Base-by-base conservation (phyloP, 306 rosid species). In the Sindora glabra region DNA sequence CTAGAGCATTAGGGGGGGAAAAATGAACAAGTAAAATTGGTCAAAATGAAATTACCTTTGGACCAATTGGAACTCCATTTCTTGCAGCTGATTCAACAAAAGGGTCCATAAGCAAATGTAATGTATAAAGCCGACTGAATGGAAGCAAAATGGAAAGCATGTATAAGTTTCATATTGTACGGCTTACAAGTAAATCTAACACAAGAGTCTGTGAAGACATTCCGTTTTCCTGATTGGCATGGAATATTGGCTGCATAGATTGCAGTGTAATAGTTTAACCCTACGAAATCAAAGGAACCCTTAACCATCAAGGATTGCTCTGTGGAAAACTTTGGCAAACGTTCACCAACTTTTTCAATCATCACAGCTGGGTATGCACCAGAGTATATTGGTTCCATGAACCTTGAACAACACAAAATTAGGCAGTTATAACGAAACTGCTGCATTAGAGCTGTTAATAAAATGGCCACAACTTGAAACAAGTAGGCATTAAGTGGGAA, bases 231-330 rank as follows among this genome's bases (percentile, higher is more conserved):
- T n/a, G 8, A 25, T 44, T 37, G 68, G 45, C 42, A 11, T 25
- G 73, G 58, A 39, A 33, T 30, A 48, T 36, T 6, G 24, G n/a
- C 33, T 27, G 32, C 79, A 49, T 65, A 78, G 13, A 4, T n/a
- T 16, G 77, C 2, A 19, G 74, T 48, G 55, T 78, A 78, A 52
- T 78, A 78, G 59, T 74, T 78, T 14, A 78, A 26, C 50, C 85
- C 85, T 6, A 80, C 48, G 51, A 75, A 80, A 56, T 80, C 81
- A 14, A 58, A 64, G 11, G 85, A 74, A 1, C 83, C 62, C 1
- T 64, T 69, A 22, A 78, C 34, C 41, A 49, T 15, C 26, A 40
- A 13, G 18, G 73, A 59, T 44, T 78, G 39, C 46, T 25, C 33
- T 19, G 13, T 19, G 0, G 74, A 54, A 55, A 78, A 80, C 25